Percentiles rank a stretch among this genome's conserved stretches.
phyloP scores from a whole-genome alignment of 192 early-diverging fungal genomes.

The Backusella tarrabulga region DNA sequence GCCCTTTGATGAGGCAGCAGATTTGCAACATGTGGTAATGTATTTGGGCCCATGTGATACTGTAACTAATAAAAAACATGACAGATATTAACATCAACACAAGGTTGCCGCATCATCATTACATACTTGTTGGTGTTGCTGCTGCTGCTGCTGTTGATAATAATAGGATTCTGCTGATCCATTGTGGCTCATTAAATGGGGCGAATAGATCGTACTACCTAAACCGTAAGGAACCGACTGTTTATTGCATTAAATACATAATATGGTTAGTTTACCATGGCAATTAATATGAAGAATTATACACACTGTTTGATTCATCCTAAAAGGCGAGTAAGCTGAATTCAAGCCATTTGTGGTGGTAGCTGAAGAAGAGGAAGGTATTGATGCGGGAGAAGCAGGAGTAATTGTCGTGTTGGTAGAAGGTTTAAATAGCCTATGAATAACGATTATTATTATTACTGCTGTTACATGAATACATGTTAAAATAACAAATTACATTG shows the following conservation, averaged over 20 bases:
- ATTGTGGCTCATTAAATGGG: background rate
- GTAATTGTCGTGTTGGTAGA: background rate
- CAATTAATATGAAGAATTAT: background rate
- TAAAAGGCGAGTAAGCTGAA: background rate
- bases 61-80: constrained; percentile 51
- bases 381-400: background rate
- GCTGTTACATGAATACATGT: too few species aligned
- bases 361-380: background rate
- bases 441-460: background rate
- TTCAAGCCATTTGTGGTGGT: background rate
- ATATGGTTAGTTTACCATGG: background rate
- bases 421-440: background rate
- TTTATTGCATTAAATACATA: background rate
- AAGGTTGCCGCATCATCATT: background rate
- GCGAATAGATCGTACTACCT: background rate
- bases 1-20: constrained; percentile 72
- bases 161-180: background rate
- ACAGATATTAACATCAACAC: background rate
- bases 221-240: background rate
- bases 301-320: constrained; percentile 11
- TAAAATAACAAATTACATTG: background rate
- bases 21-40: constrained; percentile 64
- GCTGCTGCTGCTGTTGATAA: background rate
- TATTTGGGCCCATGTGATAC: constrained; percentile 72
- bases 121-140: background rate